Evolutionary conservation across 148 eudicot species (phyloP).

Genomic region (Pharnaceum exiguum): DNA sequence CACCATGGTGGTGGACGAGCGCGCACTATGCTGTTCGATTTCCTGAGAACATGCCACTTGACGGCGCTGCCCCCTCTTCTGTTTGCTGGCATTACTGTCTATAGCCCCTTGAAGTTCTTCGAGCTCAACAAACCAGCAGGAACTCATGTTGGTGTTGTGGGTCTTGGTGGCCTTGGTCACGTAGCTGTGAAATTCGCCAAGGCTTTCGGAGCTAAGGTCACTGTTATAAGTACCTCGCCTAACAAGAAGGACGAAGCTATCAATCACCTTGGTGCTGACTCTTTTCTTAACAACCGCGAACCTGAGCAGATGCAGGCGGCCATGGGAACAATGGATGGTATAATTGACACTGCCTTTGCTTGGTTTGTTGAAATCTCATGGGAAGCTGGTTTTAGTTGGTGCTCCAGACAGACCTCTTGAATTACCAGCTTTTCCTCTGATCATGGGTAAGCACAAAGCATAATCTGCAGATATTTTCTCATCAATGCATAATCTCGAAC

Average conservation of each 20-base stretch:
- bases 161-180: conserved; percentile 30
- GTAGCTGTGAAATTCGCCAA: conserved; percentile 25
- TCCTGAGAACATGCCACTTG: conserved; percentile 11
- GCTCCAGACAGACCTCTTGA: conserved; percentile 23
- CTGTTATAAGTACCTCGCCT: conserved; percentile 17
- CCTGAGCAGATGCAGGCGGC: conserved; percentile 26
- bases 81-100: conserved; percentile 15
- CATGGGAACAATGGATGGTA: conserved; percentile 25
- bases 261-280: conserved; percentile 10
- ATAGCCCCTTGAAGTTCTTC: conserved; percentile 12
- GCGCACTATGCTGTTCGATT: conserved; percentile 2
- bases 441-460: conserved; percentile 6
- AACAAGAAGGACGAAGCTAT: conserved; percentile 16
- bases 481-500: not conserved
- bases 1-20: conserved; percentile 20
- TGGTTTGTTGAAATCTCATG: conserved; percentile 19
- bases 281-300: conserved; percentile 10
- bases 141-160: conserved; percentile 15
- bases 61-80: conserved; percentile 13
- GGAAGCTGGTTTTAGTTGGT: conserved; percentile 22
- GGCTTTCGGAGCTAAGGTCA: conserved; percentile 15
- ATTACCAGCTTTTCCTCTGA: conserved; percentile 7
- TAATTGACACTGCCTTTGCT: conserved; percentile 23
- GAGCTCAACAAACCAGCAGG: conserved; percentile 17
- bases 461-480: not conserved